Evolutionary conservation across 805 yeast genomes (phyloP).

Genomic region (Wickerhamiella siamensis): DNA sequence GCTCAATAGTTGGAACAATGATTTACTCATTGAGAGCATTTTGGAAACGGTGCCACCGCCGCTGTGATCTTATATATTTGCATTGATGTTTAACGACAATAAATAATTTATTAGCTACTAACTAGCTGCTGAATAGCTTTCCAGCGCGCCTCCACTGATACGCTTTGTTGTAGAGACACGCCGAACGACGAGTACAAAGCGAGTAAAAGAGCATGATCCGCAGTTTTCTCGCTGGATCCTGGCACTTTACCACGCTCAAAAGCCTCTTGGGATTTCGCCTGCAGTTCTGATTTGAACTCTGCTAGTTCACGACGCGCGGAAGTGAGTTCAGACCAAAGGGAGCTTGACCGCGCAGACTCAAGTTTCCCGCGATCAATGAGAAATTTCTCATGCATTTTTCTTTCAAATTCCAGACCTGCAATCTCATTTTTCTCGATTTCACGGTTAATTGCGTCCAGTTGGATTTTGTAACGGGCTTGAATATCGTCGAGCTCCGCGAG

Average conservation of each 20-base stretch:
- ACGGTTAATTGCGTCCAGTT: background rate
- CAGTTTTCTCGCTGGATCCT: background rate
- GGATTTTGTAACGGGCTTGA: background rate
- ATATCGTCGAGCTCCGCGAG: background rate
- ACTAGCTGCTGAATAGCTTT: background rate
- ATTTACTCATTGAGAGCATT: conserved; percentile 38
- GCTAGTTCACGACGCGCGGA: background rate
- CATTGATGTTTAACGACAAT: background rate
- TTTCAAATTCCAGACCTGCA: background rate
- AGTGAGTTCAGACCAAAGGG: background rate
- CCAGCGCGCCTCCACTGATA: background rate
- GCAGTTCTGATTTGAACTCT: background rate
- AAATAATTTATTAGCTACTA: background rate
- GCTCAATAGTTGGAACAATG: conserved; percentile 33
- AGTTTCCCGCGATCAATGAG: background rate
- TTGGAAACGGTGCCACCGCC: conserved; percentile 40
- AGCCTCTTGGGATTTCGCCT: background rate
- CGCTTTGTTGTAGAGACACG: background rate
- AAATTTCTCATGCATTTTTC: background rate
- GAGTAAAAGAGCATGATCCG: background rate
- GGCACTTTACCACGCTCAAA: background rate
- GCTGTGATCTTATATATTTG: conserved; percentile 19
- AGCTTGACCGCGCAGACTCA: background rate
- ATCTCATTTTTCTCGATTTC: background rate
- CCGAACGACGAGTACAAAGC: background rate